Base-by-base conservation (phyloP, 2,329 filamentous ascomycete species). In the Lecanosticta acicola region DNA sequence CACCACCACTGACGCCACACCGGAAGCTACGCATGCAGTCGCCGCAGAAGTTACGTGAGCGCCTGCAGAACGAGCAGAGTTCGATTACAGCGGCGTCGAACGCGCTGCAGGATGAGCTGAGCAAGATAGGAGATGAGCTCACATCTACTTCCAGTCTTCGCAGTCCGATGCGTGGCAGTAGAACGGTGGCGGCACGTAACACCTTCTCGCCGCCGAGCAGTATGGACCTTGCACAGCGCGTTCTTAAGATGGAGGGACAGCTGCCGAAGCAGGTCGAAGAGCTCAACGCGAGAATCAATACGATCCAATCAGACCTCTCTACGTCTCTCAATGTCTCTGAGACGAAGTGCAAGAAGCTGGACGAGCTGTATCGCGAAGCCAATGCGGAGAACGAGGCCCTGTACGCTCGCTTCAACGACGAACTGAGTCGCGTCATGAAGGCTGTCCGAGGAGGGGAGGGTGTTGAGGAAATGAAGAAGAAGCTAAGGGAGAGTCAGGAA, bases 361-460 rank as follows among this genome's bases (percentile, higher is more conserved):
- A 96, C 63, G 86, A 94, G 67, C 72, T 95, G 41, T 94, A 94
- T 70, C 85, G 87, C 54, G 88, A 95, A 61, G 80, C 83, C 13
- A 88, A 83, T 58, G 86, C 87, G 0, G 91, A 97, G 71, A 97
- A 96, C 59, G 90, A 96, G 68, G 79, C 91, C 21, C 74, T 97
- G 45, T 96, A 96, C 66, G 85, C 91, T 55, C 84, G 83, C 50
- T 95, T 96, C 72, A 95, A 96, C 60, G 79, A 81, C n/a, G 91
- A 96, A 68, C 71, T 97, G 39, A 84, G 80, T 57, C 88, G 85
- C 71, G 86, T 96, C 49, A 75, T 89, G 35, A 84, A 81, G 64
- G 86, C 84, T 33, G 75, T 93, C 39, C 81, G 80, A 55, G 79
- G 80, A 3, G 84, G 85, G 39, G 84, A 87, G 34, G 87, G 87